phyloP scores from a whole-genome alignment of 768 basidiomycete species.

The Crepidotus variabilis region DNA sequence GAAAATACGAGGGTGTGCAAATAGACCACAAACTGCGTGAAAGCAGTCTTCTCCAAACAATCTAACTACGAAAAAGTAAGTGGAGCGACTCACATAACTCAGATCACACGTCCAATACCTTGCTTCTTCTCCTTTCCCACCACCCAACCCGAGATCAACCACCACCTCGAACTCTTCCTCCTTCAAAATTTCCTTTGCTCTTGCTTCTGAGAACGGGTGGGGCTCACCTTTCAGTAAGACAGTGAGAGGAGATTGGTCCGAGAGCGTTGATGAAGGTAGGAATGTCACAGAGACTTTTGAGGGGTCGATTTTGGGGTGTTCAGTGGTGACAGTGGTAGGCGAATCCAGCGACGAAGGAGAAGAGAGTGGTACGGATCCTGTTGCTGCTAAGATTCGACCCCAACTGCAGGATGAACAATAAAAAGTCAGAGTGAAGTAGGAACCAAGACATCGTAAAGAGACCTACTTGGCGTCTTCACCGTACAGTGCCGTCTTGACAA shows the following conservation, averaged over 20 bases:
- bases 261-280: constrained; percentile 60
- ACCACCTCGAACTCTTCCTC: constrained; percentile 82
- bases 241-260: constrained; percentile 39
- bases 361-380: constrained; percentile 67
- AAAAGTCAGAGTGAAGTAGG: too few relatives aligned
- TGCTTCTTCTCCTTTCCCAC: constrained; percentile 39
- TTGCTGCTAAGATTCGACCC: constrained; percentile 94
- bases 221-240: constrained; percentile 95
- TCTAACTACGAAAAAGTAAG: too few relatives aligned
- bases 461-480: constrained; percentile 73
- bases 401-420: constrained; percentile 56
- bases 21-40: too few relatives aligned
- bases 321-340: too few relatives aligned
- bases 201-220: constrained; percentile 77
- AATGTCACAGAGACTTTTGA: constrained; percentile 83
- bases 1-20: too few relatives aligned
- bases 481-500: constrained; percentile 95
- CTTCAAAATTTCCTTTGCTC: constrained; percentile 80
- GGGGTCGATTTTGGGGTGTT: constrained; percentile 55
- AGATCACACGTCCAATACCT: constrained; percentile 98
- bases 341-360: too few relatives aligned
- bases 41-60: too few relatives aligned
- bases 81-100: too few relatives aligned
- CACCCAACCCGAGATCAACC: constrained; percentile 69
- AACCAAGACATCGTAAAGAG: too few relatives aligned